Base-by-base conservation (phyloP, 306 rosid species). In the Calophaca sinica region DNA sequence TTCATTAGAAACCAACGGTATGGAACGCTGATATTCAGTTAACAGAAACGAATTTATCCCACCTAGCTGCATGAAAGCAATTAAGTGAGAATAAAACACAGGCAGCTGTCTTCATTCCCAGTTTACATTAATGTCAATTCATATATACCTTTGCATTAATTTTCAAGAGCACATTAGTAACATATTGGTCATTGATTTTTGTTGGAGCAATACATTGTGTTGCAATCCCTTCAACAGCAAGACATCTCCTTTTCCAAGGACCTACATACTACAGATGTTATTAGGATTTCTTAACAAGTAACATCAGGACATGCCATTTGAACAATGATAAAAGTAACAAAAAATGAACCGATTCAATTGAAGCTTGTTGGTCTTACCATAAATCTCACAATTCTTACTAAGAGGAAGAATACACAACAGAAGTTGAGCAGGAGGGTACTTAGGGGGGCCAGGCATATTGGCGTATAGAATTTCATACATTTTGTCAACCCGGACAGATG, bases 121-220 rank as follows among this genome's bases (percentile, higher is more conserved):
- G 50, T 13, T 26, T 10, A 48, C 29, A 78, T n/a, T 6, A 35
- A 10, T 62, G 26, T 46, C 14, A 10, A 29, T 36, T 36, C 41
- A 41, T 35, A 67, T 35, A 55, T 77, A 86, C 87, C 89, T 87
- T 87, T 31, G 83, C 85, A 82, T 87, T 87, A 3, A 87, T 77
- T 62, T 87, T 87, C 71, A 87, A 26, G 3, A 87, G 83, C 20
- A 84, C 82, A 70, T 84, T 87, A 2, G 80, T 87, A 53, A 87
- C 49, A 53, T 84, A 87, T 39, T 79, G 86, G 70, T 84, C 85
- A 48, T 79, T 76, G 55, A 87, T 7, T 68, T 62, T 76, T 33
- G 66, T 59, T 50, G 85, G 88, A 11, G 87, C 83, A 79, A 84
- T 79, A 28, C 88, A 87, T 58, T 84, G 88, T 9, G 90, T 84